These are phyloP conservation scores for Diaporthe ilicicola DNA, from an alignment of 2,329 filamentous ascomycete species.

Conservation along the genomic window DNA sequence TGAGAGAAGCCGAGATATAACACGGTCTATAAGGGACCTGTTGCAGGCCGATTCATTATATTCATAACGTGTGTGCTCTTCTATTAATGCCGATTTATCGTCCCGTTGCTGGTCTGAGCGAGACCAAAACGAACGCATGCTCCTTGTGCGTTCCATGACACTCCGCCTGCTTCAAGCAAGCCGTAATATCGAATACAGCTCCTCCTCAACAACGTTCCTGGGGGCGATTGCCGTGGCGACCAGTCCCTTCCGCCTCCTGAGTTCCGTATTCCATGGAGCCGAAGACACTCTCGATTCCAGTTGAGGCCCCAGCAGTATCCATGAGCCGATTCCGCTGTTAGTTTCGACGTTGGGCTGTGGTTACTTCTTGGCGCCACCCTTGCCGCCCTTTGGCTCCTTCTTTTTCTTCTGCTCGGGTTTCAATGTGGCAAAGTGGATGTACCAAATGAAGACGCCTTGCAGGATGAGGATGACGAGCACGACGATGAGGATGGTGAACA, in stretches of 20 bases:
- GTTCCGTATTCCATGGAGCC: not conserved
- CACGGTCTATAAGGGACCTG: not conserved
- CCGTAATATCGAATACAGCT: not conserved
- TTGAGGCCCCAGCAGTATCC: not conserved
- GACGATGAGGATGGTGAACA: conserved; percentile 66
- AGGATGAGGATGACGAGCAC: conserved; percentile 59
- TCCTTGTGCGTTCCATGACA: not conserved
- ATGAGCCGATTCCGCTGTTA: not conserved
- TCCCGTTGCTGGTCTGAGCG: not conserved
- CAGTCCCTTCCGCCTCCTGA: not conserved
- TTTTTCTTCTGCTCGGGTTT: conserved; percentile 69
- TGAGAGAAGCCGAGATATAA: not conserved
- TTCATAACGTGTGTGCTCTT: conserved; percentile 13
- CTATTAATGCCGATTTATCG: conserved; percentile 21
- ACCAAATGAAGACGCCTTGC: conserved; percentile 60
- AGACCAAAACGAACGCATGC: not conserved
- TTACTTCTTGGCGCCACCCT: conserved; percentile 32
- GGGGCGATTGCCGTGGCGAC: not conserved
- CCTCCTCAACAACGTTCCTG: not conserved
- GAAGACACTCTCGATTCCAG: not conserved
- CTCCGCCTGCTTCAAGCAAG: conserved; percentile 13
- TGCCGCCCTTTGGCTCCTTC: conserved; percentile 41
- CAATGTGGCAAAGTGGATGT: conserved; percentile 67
- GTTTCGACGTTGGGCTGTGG: not conserved
- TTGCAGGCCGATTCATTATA: conserved; percentile 3